A percentile compares a stretch with the other conserved stretches of the same genome.
Evolutionary conservation across 2,329 filamentous ascomycete species (phyloP).

Genomic region (Aspergillus pseudoviridinutans): DNA sequence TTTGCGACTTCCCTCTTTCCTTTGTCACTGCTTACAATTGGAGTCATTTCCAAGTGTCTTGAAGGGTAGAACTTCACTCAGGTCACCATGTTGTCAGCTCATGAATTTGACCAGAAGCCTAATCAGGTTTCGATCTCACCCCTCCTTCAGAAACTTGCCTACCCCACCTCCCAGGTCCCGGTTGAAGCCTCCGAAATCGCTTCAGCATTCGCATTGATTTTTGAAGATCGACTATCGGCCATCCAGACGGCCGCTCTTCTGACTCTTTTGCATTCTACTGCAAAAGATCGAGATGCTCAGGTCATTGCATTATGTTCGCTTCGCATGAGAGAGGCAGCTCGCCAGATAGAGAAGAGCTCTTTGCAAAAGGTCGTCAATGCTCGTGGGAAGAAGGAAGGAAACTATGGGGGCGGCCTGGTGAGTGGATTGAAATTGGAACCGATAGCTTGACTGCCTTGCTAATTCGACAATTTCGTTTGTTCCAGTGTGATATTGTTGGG

Average conservation of each 20-base stretch:
- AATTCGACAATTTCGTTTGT: slow-evolving; percentile 1
- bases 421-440: slow-evolving; percentile 29
- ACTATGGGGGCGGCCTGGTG: slow-evolving; percentile 79
- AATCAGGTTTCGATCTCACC: slow-evolving; percentile 45
- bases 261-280: slow-evolving; percentile 88
- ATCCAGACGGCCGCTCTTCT: slow-evolving; percentile 83
- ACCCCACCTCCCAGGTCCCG: slow-evolving; percentile 40
- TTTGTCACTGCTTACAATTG: neutral
- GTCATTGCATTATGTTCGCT: slow-evolving; percentile 81
- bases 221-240: slow-evolving; percentile 82
- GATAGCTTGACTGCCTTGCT: neutral
- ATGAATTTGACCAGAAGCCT: slow-evolving; percentile 22
- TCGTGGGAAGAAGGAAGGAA: slow-evolving; percentile 62
- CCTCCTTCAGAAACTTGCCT: slow-evolving; percentile 46
- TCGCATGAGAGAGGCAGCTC: slow-evolving; percentile 78
- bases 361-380: slow-evolving; percentile 60
- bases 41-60: neutral
- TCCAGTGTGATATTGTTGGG: slow-evolving; percentile 84
- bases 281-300: slow-evolving; percentile 75
- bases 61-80: neutral
- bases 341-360: slow-evolving; percentile 61
- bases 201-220: slow-evolving; percentile 83
- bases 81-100: slow-evolving; percentile 21
- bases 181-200: slow-evolving; percentile 80
- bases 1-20: neutral